These are phyloP conservation scores for Rubus idaeus DNA, from an alignment of 306 rosid genomes.

Conservation along the genomic window DNA sequence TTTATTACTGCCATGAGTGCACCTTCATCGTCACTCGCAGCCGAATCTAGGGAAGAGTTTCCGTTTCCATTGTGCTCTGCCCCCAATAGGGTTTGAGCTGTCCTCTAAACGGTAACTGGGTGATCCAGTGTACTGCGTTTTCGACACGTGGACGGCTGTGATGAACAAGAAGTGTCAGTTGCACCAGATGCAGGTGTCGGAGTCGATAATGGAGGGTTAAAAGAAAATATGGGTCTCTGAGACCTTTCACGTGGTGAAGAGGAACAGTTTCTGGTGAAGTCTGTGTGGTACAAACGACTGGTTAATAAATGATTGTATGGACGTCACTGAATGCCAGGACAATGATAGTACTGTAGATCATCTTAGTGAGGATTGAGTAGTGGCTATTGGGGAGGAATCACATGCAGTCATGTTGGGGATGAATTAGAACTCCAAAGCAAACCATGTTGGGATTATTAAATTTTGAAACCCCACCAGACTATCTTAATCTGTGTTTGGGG, in stretches of 20 bases:
- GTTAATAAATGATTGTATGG: constrained; percentile 30
- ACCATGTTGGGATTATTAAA: background rate
- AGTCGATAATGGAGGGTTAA: constrained; percentile 28
- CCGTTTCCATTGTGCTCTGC: background rate
- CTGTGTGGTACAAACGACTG: constrained; percentile 19
- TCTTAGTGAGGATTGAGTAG: background rate
- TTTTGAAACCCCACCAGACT: background rate
- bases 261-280: constrained; percentile 30
- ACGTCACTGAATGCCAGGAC: constrained; percentile 11
- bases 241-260: constrained; percentile 59
- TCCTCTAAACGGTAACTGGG: constrained; percentile 51
- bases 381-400: background rate
- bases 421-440: background rate
- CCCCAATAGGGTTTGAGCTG: constrained; percentile 36
- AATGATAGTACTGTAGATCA: background rate
- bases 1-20: constrained; percentile 26
- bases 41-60: constrained; percentile 52
- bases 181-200: constrained; percentile 27
- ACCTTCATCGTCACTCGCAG: constrained; percentile 31
- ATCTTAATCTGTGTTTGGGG: constrained; percentile 6
- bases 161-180: constrained; percentile 36
- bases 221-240: constrained; percentile 34
- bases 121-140: background rate
- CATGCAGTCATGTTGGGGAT: background rate
- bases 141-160: constrained; percentile 55